Base-by-base conservation (phyloP, 371 early-diverging fungal genomes). In the Mortierella sp. region DNA sequence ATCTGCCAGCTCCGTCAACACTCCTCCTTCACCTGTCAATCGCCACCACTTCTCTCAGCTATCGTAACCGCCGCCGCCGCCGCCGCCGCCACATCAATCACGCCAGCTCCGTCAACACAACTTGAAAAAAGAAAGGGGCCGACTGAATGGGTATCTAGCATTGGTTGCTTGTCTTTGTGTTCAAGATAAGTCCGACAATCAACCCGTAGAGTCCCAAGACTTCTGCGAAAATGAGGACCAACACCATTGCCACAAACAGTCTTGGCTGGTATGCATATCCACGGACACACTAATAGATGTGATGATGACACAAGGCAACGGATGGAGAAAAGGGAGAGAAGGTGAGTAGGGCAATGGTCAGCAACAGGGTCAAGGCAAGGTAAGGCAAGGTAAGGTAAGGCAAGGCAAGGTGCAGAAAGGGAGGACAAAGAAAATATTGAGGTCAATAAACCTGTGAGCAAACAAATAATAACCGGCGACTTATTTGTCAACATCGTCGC, bases 151-250 rank as follows among this genome's bases (percentile, higher is more conserved):
- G 16, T 26, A n/a, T 53, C 77, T 83, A 86, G 69, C 81, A 88
- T 0, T 8, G 4, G 64, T 77, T 74, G 40, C 10, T 69, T 26
- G 94, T 91, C 89, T 95, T 96, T 76, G 98, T 98, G 91, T 99
- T 98, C 79, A 98, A 89, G 85, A 99, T 98, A 72, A 99, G 94
- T 37, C 97, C 96, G 51, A 99, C 98, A 87, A 99, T 98, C 67
- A 98, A 93, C 64, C 99, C 98, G 78, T 95, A 96, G 80, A 96
- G 91, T 86, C 96, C 98, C 89, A 99, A 91, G 40, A 99, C 99
- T 95, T 99, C 99, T 81, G 99, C 99, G 88, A 99, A 99, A 95
- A 99, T 98, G 77, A 99, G 94, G 75, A 99, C 98, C 87, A 99
- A 92, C 74, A 96, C 96, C 95, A 94, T 95, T 82, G 96, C 95